A percentile compares a stretch with the other conserved stretches of the same genome.
These are phyloP conservation scores for Gorgonomyces haynaldii DNA, from an alignment of 192 early-diverging fungal genomes.

Conservation along the genomic window DNA sequence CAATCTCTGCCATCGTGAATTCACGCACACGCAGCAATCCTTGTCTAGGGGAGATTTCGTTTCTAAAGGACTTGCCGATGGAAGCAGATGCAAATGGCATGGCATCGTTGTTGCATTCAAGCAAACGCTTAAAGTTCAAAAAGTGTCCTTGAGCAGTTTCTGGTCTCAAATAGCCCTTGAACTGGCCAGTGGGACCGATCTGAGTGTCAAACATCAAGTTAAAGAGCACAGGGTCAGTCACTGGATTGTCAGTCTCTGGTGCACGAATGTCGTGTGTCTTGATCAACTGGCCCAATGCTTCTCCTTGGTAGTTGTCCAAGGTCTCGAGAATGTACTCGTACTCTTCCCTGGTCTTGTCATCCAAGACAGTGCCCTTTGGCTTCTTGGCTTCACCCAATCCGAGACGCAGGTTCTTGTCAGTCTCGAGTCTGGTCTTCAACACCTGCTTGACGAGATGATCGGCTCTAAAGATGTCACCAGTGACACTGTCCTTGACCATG, in stretches of 20 bases:
- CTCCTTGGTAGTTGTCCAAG: slow-evolving; percentile 87
- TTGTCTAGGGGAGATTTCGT: slow-evolving; percentile 93
- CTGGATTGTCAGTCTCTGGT: slow-evolving; percentile 82
- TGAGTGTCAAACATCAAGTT: slow-evolving; percentile 98
- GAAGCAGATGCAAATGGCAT: slow-evolving; percentile 99
- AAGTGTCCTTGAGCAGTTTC: slow-evolving; percentile 99
- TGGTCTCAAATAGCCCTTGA: slow-evolving; percentile 90
- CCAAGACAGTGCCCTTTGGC: slow-evolving; percentile 8
- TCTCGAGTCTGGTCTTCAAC: slow-evolving; percentile 79
- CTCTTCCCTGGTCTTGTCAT: slow-evolving; percentile 44
- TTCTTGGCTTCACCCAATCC: slow-evolving; percentile 18
- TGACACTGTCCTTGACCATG: slow-evolving; percentile 91
- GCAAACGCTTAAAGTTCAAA: slow-evolving; percentile 90
- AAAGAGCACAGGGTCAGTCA: slow-evolving; percentile 84
- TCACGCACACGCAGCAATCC: slow-evolving; percentile 94
- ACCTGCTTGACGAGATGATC: slow-evolving; percentile 96
- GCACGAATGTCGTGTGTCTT: slow-evolving; percentile 70
- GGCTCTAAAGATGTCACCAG: slow-evolving; percentile 88
- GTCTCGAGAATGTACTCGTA: slow-evolving; percentile 84
- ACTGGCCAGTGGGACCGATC: slow-evolving; percentile 94
- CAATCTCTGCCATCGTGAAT: slow-evolving; percentile 98
- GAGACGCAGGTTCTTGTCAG: slow-evolving; percentile 40
- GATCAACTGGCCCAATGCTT: slow-evolving; percentile 77
- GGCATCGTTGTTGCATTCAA: slow-evolving; percentile 95
- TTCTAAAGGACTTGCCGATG: slow-evolving; percentile 96